phyloP scores from a whole-genome alignment of 139 green algal genomes.

The Micromonas commoda region DNA sequence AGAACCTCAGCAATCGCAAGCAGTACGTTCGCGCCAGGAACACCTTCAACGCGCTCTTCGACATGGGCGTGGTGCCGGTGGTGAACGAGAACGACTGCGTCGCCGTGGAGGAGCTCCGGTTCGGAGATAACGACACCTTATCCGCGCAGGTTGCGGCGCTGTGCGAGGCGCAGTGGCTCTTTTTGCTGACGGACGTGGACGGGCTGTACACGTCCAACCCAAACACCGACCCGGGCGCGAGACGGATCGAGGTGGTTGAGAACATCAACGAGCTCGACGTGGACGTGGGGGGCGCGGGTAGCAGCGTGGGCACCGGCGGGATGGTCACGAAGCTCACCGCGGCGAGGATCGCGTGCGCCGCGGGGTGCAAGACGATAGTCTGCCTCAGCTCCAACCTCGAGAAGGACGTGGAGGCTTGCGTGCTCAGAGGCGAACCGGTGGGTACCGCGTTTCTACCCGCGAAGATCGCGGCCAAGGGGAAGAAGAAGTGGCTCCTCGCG shows the following conservation, averaged over 20 bases:
- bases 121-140: slow-evolving; percentile 96
- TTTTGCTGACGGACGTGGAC: slow-evolving; percentile 91
- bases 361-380: slow-evolving; percentile 49
- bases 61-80: slow-evolving; percentile 71
- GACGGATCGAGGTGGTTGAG: slow-evolving; percentile 31
- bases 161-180: slow-evolving; percentile 80
- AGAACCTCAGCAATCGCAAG: slow-evolving; percentile 71
- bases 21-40: slow-evolving; percentile 84
- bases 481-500: slow-evolving; percentile 20
- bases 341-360: slow-evolving; percentile 77
- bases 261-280: slow-evolving; percentile 32
- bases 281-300: slow-evolving; percentile 17
- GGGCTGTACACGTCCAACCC: slow-evolving; percentile 82
- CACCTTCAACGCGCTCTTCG: slow-evolving; percentile 81
- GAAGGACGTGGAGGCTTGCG: background rate
- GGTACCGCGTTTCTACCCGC: slow-evolving; percentile 18
- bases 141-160: slow-evolving; percentile 82
- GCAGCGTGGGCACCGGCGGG: slow-evolving; percentile 82
- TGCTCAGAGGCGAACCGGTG: background rate
- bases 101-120: slow-evolving; percentile 58
- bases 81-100: slow-evolving; percentile 86
- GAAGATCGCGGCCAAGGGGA: background rate
- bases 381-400: slow-evolving; percentile 35
- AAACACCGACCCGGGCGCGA: slow-evolving; percentile 22
- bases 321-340: slow-evolving; percentile 94